phyloP scores from a whole-genome alignment of 2,329 filamentous ascomycete species.

The Gaeumannomyces tritici region DNA sequence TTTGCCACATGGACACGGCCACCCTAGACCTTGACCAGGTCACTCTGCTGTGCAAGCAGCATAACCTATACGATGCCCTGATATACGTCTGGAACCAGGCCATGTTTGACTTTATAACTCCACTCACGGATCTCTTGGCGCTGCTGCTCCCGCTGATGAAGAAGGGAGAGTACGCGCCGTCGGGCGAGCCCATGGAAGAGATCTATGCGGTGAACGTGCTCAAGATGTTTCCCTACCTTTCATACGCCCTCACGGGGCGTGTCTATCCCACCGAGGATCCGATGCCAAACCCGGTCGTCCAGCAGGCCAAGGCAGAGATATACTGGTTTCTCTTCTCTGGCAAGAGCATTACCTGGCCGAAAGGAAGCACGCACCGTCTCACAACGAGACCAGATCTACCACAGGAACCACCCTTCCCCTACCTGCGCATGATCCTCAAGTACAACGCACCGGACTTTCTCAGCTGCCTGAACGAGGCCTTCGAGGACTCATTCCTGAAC shows the following conservation, averaged over 20 bases:
- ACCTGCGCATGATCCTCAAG: constrained; percentile 72
- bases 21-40: constrained; percentile 93
- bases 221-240: constrained; percentile 92
- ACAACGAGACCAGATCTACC: constrained; percentile 43
- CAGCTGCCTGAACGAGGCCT: constrained; percentile 92
- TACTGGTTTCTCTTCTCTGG: constrained; percentile 94
- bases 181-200: constrained; percentile 36
- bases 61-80: constrained; percentile 87
- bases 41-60: constrained; percentile 80
- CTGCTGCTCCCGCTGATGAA: constrained; percentile 54
- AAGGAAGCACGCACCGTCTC: constrained; percentile 49
- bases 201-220: constrained; percentile 61
- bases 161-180: constrained; percentile 34
- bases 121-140: constrained; percentile 71
- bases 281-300: constrained; percentile 63
- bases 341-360: constrained; percentile 66
- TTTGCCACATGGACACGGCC: constrained; percentile 82
- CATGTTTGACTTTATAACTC: constrained; percentile 80
- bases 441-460: constrained; percentile 89
- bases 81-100: constrained; percentile 97
- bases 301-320: constrained; percentile 72
- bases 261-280: constrained; percentile 79
- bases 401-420: constrained; percentile 70
- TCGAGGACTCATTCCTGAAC: constrained; percentile 90
- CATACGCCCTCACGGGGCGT: constrained; percentile 80